Evolutionary conservation across 108 stramenopile species (phyloP), one percentile per base, ranked within the genome.

Genomic region (Parmales sp.): DNA sequence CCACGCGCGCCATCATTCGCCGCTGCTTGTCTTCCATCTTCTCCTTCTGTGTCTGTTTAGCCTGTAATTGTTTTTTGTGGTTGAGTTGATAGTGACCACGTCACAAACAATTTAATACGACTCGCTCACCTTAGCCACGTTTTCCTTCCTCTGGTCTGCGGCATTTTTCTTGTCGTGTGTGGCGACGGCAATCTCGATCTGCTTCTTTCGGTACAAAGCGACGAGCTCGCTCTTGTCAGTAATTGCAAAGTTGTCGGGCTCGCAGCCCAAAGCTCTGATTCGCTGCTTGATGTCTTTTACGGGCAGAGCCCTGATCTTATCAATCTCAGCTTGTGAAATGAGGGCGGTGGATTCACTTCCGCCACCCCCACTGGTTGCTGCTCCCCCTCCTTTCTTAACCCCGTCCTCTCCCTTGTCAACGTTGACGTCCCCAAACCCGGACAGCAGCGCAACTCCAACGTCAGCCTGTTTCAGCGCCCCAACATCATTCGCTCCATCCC

Each of bases 401-500:
- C 67, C 78, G 26, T 83, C 78, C 67, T 91, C 83, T 16, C 78
- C 81, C 44, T 85, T 83, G 68, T 94, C 86, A 2, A 90, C 86
- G 74, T 94, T 95, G 26, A 94, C 71, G 70, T 95, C 94, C 44
- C 93, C 95, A 74, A 95, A 96, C 18, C 95, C 93, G 37, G 90
- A 82, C 19, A 91, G 77, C 18, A 91, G 72, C n/a, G 95, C 95
- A 11, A 95, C 95, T 25, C 95, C 95, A 16, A 94, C 91, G 68
- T 92, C 89, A 23, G 92, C 93, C 74, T 88, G 86, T 69, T 94
- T 93, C 54, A 96, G 80, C 28, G 90, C 91, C 38, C 81, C 85
- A 45, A 92, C 95, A 74, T 94, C 94, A 70, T 95, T 95, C n/a
- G 93, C 95, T 39, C 95, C 95, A 68, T 95, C 94, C 41, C 96